Percentiles rank a stretch among this genome's conserved stretches.
Evolutionary conservation across 305 asterid species (phyloP).

Genomic region (Plantago lanceolata): DNA sequence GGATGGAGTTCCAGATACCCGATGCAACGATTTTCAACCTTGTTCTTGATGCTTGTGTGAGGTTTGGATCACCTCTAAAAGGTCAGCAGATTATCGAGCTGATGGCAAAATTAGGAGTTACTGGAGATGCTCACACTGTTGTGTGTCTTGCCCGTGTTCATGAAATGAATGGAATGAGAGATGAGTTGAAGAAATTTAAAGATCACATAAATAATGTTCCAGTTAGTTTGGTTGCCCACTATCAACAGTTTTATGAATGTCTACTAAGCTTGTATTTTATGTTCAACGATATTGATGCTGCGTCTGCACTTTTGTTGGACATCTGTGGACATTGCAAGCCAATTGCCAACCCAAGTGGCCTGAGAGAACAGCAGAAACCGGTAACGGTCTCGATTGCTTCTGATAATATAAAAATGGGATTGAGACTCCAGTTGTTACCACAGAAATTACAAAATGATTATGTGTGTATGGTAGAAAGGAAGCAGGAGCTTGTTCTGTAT

Average conservation of each 20-base stretch:
- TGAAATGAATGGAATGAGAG: conserved; percentile 63
- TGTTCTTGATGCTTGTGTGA: conserved; percentile 75
- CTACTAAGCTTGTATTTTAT: conserved; percentile 63
- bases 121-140: conserved; percentile 65
- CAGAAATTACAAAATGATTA: conserved; percentile 45
- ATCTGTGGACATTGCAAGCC: conserved; percentile 31
- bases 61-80: conserved; percentile 55
- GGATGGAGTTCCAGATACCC: conserved; percentile 39
- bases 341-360: conserved; percentile 18
- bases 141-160: conserved; percentile 52
- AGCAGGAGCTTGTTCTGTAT: conserved; percentile 36
- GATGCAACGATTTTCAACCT: conserved; percentile 63
- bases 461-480: conserved; percentile 38
- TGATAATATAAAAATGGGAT: conserved; percentile 52
- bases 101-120: conserved; percentile 61
- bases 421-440: conserved; percentile 52
- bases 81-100: conserved; percentile 67
- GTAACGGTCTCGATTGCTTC: conserved; percentile 60
- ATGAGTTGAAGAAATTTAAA: conserved; percentile 67
- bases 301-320: conserved; percentile 54
- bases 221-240: conserved; percentile 32
- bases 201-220: conserved; percentile 44
- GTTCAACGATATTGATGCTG: conserved; percentile 65
- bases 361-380: conserved; percentile 31
- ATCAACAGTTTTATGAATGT: conserved; percentile 63